Percentiles rank a stretch among this genome's conserved stretches.
Evolutionary conservation across 164 flowering plant genomes (phyloP).

Genomic region (Euptelea pleiosperma): DNA sequence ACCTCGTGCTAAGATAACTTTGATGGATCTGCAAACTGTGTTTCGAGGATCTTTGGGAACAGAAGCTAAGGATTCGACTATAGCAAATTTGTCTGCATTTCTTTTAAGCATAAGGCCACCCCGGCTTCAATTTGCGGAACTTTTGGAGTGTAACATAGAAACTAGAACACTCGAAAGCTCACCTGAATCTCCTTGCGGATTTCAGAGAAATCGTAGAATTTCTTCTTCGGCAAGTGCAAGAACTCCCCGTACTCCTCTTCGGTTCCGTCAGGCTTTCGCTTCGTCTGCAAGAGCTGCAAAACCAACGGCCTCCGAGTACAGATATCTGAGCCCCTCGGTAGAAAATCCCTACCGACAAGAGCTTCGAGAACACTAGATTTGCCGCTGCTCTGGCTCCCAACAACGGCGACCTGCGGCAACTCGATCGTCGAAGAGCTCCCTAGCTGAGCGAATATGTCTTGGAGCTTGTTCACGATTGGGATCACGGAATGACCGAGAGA

Average conservation of each 20-base stretch:
- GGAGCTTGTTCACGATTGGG: slow-evolving; percentile 88
- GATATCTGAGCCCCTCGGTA: slow-evolving; percentile 81
- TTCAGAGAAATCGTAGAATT: slow-evolving; percentile 64
- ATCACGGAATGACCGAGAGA: slow-evolving; percentile 60
- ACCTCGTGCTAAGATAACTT: too few relatives aligned
- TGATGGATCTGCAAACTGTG: too few relatives aligned
- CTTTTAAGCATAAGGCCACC: neutral
- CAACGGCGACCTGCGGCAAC: slow-evolving; percentile 91
- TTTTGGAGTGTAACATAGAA: neutral
- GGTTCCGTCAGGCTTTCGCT: slow-evolving; percentile 43
- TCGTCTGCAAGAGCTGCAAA: slow-evolving; percentile 76
- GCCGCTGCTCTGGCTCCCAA: slow-evolving; percentile 96
- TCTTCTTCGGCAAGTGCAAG: slow-evolving; percentile 67
- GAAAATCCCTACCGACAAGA: slow-evolving; percentile 87
- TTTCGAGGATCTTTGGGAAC: neutral
- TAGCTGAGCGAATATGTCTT: slow-evolving; percentile 84
- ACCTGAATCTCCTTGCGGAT: slow-evolving; percentile 91
- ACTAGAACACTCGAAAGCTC: neutral
- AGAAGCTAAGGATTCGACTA: neutral
- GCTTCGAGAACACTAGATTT: slow-evolving; percentile 92
- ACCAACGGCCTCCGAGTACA: slow-evolving; percentile 94
- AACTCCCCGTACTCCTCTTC: slow-evolving; percentile 95
- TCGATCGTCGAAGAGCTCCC: slow-evolving; percentile 69
- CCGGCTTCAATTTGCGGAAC: neutral
- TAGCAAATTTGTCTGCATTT: neutral